Base-by-base conservation (phyloP, 495 filamentous ascomycete species). In the Amniculicola lignicola region DNA sequence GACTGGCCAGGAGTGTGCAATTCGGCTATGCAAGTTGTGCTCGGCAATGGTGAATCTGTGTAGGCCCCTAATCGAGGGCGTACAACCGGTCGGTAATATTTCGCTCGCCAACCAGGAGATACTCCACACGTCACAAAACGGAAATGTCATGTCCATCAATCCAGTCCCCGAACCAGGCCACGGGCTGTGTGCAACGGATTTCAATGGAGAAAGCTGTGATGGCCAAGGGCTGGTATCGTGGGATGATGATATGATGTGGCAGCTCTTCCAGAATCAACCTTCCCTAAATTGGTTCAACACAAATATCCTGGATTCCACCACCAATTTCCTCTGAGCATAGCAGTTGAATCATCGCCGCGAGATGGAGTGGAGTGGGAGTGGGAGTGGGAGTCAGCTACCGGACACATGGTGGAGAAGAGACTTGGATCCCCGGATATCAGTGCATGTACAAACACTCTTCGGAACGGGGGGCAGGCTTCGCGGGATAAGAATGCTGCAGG, bases 181-280 rank as follows among this genome's bases (percentile, higher is more conserved):
- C n/a, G 22, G 2, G 2, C 2, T 14, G 3, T 5, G 4, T 10
- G n/a, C 29, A 18, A 10, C 9, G 4, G 41, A 10, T 10, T n/a
- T n/a, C n/a, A n/a, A n/a, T n/a, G 22, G 41, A 4, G 22, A 10
- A 7, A 16, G 9, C 16, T 10, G 11, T 15, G 22, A 44, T 44
- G 44, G 16, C 9, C 9, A 15, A 22, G 7, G 6, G 10, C 16
- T 14, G 24, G 9, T 35, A 14, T 18, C 25, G 12, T 54, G 51
- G 51, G 29, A 37, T 7, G 39, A 54, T 27, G 38, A 43, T 6
- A 28, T 44, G 22, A 54, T 54, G 51, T 35, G 28, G 38, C 51
- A 54, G 39, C 51, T 54, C 19, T 54, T 54, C 40, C 51, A 55
- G 40, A 10, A 15, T 9, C 28, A 46, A 18, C 51, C 51, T 0